Evolutionary conservation across 345 rosid genomes (phyloP).

Genomic region (Excoecaria agallocha): DNA sequence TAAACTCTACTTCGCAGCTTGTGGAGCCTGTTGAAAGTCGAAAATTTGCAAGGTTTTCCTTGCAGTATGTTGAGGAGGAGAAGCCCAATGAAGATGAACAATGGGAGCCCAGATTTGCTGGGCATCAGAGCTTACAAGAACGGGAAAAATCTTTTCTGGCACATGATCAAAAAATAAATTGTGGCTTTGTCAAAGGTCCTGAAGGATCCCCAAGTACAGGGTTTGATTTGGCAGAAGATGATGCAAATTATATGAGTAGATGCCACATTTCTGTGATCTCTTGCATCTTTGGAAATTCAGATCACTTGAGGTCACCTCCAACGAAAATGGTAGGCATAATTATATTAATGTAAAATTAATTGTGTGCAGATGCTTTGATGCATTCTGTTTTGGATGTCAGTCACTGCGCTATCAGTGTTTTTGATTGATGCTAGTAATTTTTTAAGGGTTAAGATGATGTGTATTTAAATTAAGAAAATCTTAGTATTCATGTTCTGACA

Average conservation of each 20-base stretch:
- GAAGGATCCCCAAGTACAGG: slow-evolving; percentile 81
- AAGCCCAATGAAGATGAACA: slow-evolving; percentile 50
- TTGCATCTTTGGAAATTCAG: slow-evolving; percentile 97
- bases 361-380: background rate
- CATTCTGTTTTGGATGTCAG: background rate
- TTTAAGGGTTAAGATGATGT: background rate
- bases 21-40: slow-evolving; percentile 84
- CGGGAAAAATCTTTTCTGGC: slow-evolving; percentile 74
- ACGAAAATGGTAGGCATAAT: slow-evolving; percentile 58
- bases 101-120: slow-evolving; percentile 92
- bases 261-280: slow-evolving; percentile 94
- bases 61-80: slow-evolving; percentile 77
- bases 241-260: slow-evolving; percentile 70
- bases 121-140: slow-evolving; percentile 80
- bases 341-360: background rate
- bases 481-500: background rate
- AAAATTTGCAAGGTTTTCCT: slow-evolving; percentile 78
- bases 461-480: background rate
- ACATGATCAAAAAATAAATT: slow-evolving; percentile 69
- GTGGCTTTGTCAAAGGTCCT: slow-evolving; percentile 90
- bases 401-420: background rate
- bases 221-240: slow-evolving; percentile 94
- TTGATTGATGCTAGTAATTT: background rate
- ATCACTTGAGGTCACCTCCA: slow-evolving; percentile 79
- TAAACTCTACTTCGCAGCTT: slow-evolving; percentile 70